These are phyloP conservation scores for Phytophthora nicotianae DNA, from an alignment of 352 stramenopile species.

Conservation along the genomic window DNA sequence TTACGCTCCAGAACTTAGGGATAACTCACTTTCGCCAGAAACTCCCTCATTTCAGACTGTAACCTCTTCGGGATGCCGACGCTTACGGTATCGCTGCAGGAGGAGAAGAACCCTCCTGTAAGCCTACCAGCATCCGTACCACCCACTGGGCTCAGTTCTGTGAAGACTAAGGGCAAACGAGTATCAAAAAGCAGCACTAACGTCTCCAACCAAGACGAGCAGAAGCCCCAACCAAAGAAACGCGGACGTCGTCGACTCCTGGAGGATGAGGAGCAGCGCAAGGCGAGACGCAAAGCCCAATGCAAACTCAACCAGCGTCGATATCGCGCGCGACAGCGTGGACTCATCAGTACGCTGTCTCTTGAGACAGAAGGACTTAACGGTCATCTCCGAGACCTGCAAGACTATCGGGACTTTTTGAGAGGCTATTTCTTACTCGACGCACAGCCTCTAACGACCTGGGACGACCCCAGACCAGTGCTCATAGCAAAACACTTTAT, in stretches of 20 bases:
- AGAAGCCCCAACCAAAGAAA: conserved; percentile 15
- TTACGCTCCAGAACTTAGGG: neutral
- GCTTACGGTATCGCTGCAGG: conserved; percentile 21
- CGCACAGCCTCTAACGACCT: neutral
- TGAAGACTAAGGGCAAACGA: conserved; percentile 6
- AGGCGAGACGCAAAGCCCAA: conserved; percentile 66
- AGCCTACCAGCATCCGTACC: neutral
- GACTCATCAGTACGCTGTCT: conserved; percentile 65
- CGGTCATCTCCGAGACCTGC: conserved; percentile 52
- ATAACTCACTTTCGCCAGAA: neutral
- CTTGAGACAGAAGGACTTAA: conserved; percentile 57
- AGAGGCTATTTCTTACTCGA: conserved; percentile 19
- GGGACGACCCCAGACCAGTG: conserved; percentile 27
- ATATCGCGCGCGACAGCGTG: conserved; percentile 67
- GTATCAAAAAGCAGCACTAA: neutral
- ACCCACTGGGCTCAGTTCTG: neutral
- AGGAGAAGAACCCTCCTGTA: conserved; percentile 23
- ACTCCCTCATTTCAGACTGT: neutral
- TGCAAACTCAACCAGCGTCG: conserved; percentile 78
- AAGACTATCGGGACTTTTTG: conserved; percentile 62
- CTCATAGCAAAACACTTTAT: conserved; percentile 62
- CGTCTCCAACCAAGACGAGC: neutral
- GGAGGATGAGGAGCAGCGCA: conserved; percentile 68
- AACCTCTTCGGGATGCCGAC: conserved; percentile 26
- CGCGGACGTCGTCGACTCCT: conserved; percentile 59